Base-by-base conservation (phyloP, 2,329 filamentous ascomycete genomes). In the Aspergillus sp. region DNA sequence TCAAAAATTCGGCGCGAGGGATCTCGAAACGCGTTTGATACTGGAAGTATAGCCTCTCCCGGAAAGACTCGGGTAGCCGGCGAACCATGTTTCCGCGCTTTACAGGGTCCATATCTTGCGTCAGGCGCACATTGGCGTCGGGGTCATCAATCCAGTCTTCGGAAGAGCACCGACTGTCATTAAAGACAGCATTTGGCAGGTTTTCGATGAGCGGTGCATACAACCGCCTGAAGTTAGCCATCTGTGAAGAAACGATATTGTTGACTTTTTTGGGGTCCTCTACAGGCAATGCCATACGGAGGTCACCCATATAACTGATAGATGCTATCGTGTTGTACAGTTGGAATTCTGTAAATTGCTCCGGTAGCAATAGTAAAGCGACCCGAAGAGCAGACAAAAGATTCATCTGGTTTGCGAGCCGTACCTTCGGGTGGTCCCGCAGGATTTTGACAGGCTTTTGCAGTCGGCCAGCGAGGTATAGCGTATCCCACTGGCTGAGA, bases 361-460 rank as follows among this genome's bases (percentile, higher is more conserved):
- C 85, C 0, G 93, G 93, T 0, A 99, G 83, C 23, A 99, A 85
- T 1, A 99, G 83, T 1, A 99, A 83, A 0, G 95, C 91, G 3
- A 93, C 93, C 57, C 95, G 90, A 5, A 98, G 82, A 3, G 96
- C 96, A 8, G 93, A 93, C 44, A 98, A 84, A 17, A 99, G 84
- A 73, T 99, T 99, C 74, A 96, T 89, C 75, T 99, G 95, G 74
- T 99, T 98, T 4, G 93, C 91, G 33, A 98, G 85, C 33, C 95
- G 90, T 41, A 99, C 92, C 50, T 88, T 88, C 0, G 95, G 91
- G 69, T 99, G 91, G 72, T 99, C 95, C 51, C 93, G 89, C 17
- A 99, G 84, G 64, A 99, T 98, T 79, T 99, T 98, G 75, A 96
- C 95, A 1, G 95, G 95, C 73, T 99, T 99, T 63, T 99, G 95